Conservation (phyloP, 1,284 basidiomycete species). For the Neotropicomus parvogracilis region DNA sequence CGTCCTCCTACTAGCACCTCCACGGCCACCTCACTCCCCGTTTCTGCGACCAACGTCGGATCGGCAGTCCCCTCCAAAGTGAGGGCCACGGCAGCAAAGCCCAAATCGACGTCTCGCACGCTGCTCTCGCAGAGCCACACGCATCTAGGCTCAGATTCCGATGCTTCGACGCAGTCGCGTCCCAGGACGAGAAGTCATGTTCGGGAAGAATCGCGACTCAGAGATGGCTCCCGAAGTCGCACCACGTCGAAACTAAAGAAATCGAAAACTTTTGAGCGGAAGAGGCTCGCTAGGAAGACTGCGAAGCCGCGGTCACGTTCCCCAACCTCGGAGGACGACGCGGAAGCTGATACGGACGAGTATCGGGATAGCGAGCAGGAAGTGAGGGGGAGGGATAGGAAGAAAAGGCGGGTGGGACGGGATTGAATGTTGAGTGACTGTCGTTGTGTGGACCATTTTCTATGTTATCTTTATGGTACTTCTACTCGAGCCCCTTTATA, state of each 20-base stretch:
- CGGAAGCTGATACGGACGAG: slow-evolving; percentile 7
- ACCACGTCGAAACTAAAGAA: slow-evolving; percentile 11
- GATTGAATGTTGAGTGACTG: too few relatives aligned
- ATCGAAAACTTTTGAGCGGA: slow-evolving; percentile 3
- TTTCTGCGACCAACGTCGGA: neutral
- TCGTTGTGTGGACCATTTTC: too few relatives aligned
- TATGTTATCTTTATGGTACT: slow-evolving; percentile 4
- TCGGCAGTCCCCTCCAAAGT: slow-evolving; percentile 1
- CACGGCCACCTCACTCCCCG: neutral
- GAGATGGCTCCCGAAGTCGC: slow-evolving; percentile 8
- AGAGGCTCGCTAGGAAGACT: slow-evolving; percentile 6
- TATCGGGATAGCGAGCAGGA: slow-evolving; percentile 17
- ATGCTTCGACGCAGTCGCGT: slow-evolving; percentile 15
- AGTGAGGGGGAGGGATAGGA: slow-evolving; percentile 26
- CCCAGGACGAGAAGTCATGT: slow-evolving; percentile 26
- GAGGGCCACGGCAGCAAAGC: slow-evolving; percentile 7
- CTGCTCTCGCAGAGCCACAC: slow-evolving; percentile 23
- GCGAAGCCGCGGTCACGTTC: neutral
- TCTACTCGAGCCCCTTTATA: neutral
- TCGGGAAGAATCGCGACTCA: slow-evolving; percentile 23
- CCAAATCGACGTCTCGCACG: slow-evolving; percentile 22
- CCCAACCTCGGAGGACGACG: slow-evolving; percentile 12
- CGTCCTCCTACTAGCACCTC: slow-evolving; percentile 11
- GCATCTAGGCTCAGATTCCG: slow-evolving; percentile 25
- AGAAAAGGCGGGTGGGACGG: slow-evolving; percentile 29